Percentiles rank a stretch among this genome's conserved stretches.
Evolutionary conservation across 1,139 yeast genomes (phyloP).

Genomic region (Candida buenavistaensis): DNA sequence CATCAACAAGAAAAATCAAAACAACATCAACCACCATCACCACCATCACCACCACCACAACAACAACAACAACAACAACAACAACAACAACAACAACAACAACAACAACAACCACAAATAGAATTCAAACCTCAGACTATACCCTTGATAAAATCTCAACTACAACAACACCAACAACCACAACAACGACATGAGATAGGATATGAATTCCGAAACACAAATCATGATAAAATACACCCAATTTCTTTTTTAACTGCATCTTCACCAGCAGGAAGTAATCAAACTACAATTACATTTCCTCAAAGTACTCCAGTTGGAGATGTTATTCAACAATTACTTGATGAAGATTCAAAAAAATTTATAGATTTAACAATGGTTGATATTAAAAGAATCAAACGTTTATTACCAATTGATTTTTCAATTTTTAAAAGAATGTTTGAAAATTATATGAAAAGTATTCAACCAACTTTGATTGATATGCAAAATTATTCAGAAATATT

Average conservation of each 20-base stretch:
- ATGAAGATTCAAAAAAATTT: slow-evolving; percentile 11
- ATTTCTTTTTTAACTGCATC: slow-evolving; percentile 6
- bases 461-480: slow-evolving; percentile 18
- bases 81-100: background rate
- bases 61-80: background rate
- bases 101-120: background rate
- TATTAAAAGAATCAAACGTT: slow-evolving; percentile 17
- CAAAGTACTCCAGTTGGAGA: slow-evolving; percentile 3
- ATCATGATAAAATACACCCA: slow-evolving; percentile 2
- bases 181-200: slow-evolving; percentile 3
- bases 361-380: slow-evolving; percentile 18
- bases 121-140: too few species aligned
- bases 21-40: background rate
- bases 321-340: slow-evolving; percentile 13
- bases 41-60: background rate
- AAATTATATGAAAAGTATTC: slow-evolving; percentile 17
- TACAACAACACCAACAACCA: slow-evolving; percentile 1
- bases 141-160: too few species aligned
- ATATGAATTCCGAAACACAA: slow-evolving; percentile 5
- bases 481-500: slow-evolving; percentile 17
- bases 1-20: background rate
- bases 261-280: background rate
- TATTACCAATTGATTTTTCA: slow-evolving; percentile 16
- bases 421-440: slow-evolving; percentile 14
- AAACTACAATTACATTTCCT: slow-evolving; percentile 1